Conservation (phyloP, 2,329 filamentous ascomycete species). For the Fusarium protoensiforme region DNA sequence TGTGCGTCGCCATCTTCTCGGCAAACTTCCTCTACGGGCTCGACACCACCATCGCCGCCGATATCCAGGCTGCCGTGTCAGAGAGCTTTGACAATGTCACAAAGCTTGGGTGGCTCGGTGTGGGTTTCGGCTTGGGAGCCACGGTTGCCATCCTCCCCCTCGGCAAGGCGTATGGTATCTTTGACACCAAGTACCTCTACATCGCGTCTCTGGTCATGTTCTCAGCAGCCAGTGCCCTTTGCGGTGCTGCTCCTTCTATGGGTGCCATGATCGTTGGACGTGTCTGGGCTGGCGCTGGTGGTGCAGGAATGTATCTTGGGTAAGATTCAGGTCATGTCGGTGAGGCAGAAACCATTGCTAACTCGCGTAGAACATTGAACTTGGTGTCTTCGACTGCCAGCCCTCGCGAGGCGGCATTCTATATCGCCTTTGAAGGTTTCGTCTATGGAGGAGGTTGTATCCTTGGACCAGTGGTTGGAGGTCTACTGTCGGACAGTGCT, state of each 20-base stretch:
- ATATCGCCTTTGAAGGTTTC: slow-evolving; percentile 40
- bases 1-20: slow-evolving; percentile 31
- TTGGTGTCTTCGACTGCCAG: slow-evolving; percentile 15
- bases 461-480: slow-evolving; percentile 30
- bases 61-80: slow-evolving; percentile 29
- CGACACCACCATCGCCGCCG: slow-evolving; percentile 31
- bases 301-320: slow-evolving; percentile 41
- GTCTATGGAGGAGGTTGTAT: slow-evolving; percentile 55
- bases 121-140: slow-evolving; percentile 30
- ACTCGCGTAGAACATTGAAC: slow-evolving; percentile 20
- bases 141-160: slow-evolving; percentile 29
- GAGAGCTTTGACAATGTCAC: slow-evolving; percentile 30
- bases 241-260: slow-evolving; percentile 56
- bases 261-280: slow-evolving; percentile 59
- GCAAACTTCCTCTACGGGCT: slow-evolving; percentile 36
- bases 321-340: background rate
- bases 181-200: slow-evolving; percentile 57
- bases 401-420: slow-evolving; percentile 40
- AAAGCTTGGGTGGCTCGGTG: slow-evolving; percentile 33
- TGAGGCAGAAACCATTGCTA: background rate
- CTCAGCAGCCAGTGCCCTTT: slow-evolving; percentile 48
- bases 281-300: slow-evolving; percentile 55
- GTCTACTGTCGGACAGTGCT: slow-evolving; percentile 41
- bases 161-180: slow-evolving; percentile 41
- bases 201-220: slow-evolving; percentile 41